Evolutionary conservation across 306 rosid species (phyloP).

Genomic region (Cucumis hystrix): DNA sequence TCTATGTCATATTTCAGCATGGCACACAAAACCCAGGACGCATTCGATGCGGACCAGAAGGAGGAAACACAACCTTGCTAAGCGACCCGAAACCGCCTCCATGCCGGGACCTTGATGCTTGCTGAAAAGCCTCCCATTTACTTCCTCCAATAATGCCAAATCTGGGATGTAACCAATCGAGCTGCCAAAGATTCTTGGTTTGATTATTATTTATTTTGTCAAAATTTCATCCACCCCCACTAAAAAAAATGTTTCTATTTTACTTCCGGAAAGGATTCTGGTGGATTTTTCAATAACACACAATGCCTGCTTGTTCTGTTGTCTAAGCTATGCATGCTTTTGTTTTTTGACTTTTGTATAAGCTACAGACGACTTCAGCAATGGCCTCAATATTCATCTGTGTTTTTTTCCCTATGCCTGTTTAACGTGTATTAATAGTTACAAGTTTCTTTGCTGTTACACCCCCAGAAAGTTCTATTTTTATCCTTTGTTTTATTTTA

Average conservation of each 20-base stretch:
- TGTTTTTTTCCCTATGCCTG: background rate
- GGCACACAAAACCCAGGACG: constrained; percentile 86
- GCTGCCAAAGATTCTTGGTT: constrained; percentile 28
- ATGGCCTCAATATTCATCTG: background rate
- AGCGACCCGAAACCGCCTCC: constrained; percentile 78
- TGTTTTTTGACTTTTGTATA: background rate
- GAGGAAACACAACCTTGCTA: constrained; percentile 79
- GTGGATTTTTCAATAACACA: background rate
- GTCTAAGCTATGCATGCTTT: background rate
- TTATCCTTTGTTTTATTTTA: no score
- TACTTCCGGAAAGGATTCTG: background rate
- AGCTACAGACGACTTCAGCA: background rate
- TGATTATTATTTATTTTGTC: constrained; percentile 18
- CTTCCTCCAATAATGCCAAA: constrained; percentile 58
- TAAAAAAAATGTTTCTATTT: background rate
- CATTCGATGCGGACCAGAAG: constrained; percentile 82
- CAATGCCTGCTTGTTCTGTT: background rate
- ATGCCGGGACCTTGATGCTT: constrained; percentile 86
- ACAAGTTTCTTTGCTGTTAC: no score
- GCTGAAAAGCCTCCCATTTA: constrained; percentile 29
- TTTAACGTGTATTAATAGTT: background rate
- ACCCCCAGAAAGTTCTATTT: no score
- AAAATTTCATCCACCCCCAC: constrained; percentile 12
- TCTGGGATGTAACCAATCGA: constrained; percentile 24
- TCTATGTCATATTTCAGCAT: constrained; percentile 25